phyloP scores from a whole-genome alignment of 495 filamentous ascomycete species.

The Geopyxis carbonaria region DNA sequence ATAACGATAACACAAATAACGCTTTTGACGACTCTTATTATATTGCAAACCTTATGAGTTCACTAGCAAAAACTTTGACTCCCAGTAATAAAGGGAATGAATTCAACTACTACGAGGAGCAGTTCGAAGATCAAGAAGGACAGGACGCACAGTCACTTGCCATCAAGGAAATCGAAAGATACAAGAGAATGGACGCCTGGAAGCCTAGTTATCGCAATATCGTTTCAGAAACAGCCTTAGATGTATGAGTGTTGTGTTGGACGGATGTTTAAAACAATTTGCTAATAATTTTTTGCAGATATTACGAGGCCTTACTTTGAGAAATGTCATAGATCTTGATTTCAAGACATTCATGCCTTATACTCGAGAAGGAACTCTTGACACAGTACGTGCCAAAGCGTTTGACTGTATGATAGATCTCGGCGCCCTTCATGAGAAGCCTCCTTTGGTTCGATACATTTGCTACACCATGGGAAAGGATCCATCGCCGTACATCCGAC shows the following conservation, averaged over 20 bases:
- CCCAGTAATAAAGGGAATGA: background rate
- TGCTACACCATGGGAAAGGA: conserved; percentile 57
- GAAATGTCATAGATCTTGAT: conserved; percentile 16
- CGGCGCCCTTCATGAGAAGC: conserved; percentile 42
- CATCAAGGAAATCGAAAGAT: conserved; percentile 72
- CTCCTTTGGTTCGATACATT: conserved; percentile 49
- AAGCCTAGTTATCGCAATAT: conserved; percentile 80
- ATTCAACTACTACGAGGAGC: conserved; percentile 32
- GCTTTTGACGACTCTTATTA: conserved; percentile 75
- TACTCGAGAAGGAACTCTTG: conserved; percentile 56
- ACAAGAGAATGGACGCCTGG: conserved; percentile 88
- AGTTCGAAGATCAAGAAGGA: conserved; percentile 12
- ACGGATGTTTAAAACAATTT: background rate
- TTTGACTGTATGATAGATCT: conserved; percentile 68
- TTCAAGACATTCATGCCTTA: conserved; percentile 57
- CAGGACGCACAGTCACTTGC: conserved; percentile 36
- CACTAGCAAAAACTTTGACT: conserved; percentile 53
- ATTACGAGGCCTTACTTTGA: conserved; percentile 22
- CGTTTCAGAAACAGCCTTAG: conserved; percentile 62
- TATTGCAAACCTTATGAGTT: conserved; percentile 61
- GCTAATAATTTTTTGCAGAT: background rate
- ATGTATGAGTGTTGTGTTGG: conserved; percentile 9
- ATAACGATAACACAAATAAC: conserved; percentile 87
- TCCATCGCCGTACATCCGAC: conserved; percentile 62
- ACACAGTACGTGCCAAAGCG: conserved; percentile 63